Base-by-base conservation (phyloP, 345 rosid species). In the Zanthoxylum bungeanum region DNA sequence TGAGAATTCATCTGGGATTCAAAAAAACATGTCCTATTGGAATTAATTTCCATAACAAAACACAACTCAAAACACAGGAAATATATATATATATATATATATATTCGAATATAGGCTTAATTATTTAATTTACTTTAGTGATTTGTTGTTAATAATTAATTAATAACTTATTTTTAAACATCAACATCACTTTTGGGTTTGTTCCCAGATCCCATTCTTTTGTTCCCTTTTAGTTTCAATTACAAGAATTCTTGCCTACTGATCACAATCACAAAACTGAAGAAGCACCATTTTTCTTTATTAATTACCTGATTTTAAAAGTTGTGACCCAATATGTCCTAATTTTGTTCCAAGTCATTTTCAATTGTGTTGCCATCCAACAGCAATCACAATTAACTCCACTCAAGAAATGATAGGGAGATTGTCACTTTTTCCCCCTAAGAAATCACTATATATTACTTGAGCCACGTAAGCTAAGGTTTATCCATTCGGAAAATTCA, bases 191-290 rank as follows among this genome's bases (percentile, higher is more conserved):
- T 9, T 55, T 31, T 19, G 21, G 28, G 28, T 65, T 70, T 58
- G 75, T 71, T 71, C 75, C 73, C 49, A 66, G 64, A 76, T 71
- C 58, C 72, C 64, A 62, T 71, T 71, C 72, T 59, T 9, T 42
- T 30, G 27, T 50, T 55, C 25, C 28, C 58, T 70, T 68, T 69
- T 55, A 44, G 63, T 70, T 76, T 68, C 72, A 70, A 76, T 70
- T 76, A 37, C 60, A 58, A 34, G 36, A 65, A n/a, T 39, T 58
- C 63, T 50, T 65, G 62, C 68, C 19, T 8, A 37, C 66, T 71
- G n/a, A n/a, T n/a, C 72, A 6, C 62, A 53, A 47, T 76, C 75
- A 21, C 49, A 4, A 0, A 30, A 44, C 49, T 4, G 19, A 4
- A 17, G 12, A 44, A 57, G 37, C 37, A 28, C 61, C 16, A n/a